Percentiles rank a stretch among this genome's conserved stretches.
Evolutionary conservation across 163 green algal genomes (phyloP).

Genomic region (Scenedesmus sp.): DNA sequence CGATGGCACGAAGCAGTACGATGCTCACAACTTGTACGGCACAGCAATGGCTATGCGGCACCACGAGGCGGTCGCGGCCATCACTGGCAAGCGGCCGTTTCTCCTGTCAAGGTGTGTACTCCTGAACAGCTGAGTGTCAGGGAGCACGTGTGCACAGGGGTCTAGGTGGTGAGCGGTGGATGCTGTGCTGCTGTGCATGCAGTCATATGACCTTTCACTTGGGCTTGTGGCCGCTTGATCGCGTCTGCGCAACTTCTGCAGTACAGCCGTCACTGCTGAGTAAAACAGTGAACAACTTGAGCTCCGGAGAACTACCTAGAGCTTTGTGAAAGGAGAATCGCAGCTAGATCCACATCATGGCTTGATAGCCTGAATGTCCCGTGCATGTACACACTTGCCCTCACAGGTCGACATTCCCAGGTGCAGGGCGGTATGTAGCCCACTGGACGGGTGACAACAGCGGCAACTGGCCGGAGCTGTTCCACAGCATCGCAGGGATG

Average conservation of each 20-base stretch:
- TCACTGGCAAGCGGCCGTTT: constrained; percentile 46
- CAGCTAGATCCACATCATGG: neutral
- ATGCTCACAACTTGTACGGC: constrained; percentile 50
- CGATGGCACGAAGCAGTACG: constrained; percentile 21
- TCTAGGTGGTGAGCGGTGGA: too few relatives aligned
- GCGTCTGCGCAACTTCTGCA: too few relatives aligned
- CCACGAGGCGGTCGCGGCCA: neutral
- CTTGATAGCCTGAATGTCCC: neutral
- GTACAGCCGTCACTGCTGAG: too few relatives aligned
- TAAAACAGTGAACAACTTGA: too few relatives aligned
- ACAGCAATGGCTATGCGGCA: constrained; percentile 15
- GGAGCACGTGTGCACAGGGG: neutral
- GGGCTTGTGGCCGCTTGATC: too few relatives aligned
- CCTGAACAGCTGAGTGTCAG: neutral
- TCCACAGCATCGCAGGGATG: constrained; percentile 64
- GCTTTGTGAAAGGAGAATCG: too few relatives aligned
- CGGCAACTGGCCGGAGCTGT: too few relatives aligned
- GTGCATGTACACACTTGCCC: too few relatives aligned
- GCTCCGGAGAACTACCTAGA: too few relatives aligned
- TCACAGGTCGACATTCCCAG: constrained; percentile 74
- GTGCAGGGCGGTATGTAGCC: constrained; percentile 68
- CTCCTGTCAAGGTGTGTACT: constrained; percentile 27
- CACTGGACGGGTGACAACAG: too few relatives aligned
- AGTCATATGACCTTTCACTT: too few relatives aligned
- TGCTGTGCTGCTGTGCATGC: too few relatives aligned